Evolutionary conservation across 208 protist genomes (phyloP), one percentile per base, ranked within the genome.

Genomic region (Trypanosoma platydactyli): DNA sequence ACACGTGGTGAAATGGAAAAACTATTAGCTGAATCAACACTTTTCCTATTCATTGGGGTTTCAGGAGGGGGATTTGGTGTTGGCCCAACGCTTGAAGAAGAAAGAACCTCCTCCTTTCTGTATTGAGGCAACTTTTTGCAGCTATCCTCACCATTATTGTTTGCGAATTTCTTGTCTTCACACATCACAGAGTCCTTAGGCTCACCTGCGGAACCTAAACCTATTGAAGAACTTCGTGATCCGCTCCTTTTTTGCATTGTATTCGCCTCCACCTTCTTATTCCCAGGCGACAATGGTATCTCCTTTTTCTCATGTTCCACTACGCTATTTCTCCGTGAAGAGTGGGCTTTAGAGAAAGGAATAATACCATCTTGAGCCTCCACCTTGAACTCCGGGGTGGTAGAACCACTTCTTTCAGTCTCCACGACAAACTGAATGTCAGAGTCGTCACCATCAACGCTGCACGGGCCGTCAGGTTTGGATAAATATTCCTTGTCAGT

Each of bases 391-490:
- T 41, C 4, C 7, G 50, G 63, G 5, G 27, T 58, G 5, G 15
- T 25, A 44, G 18, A 25, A 22, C 30, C 40, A 44, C 0, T 4
- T 25, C 40, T 40, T 0, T 45, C 46, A 9, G 3, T 20, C 48
- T 70, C 64, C 15, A 70, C 20, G 24, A 63, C 55, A 62, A 70
- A 70, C 27, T 70, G 41, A 35, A 70, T 1, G n/a, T 70, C 64
- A 57, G 33, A 56, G 49, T 54, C 64, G 29, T 42, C 54, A 35
- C 62, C 64, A 27, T 6, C 42, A 29, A 25, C 52, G 33, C 48
- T 58, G 12, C 52, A 18, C 25, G 63, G 63, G 12, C 52, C 63
- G 33, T 60, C 27, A 20, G 15, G 42, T n/a, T 40, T 60, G 29
- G 52, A 13, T 25, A 15, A 5, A 38, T 4, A 49, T 22, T 51